These are phyloP conservation scores for Trichophyton mentagrophytes DNA, from an alignment of 2,329 filamentous ascomycete genomes.

Conservation along the genomic window DNA sequence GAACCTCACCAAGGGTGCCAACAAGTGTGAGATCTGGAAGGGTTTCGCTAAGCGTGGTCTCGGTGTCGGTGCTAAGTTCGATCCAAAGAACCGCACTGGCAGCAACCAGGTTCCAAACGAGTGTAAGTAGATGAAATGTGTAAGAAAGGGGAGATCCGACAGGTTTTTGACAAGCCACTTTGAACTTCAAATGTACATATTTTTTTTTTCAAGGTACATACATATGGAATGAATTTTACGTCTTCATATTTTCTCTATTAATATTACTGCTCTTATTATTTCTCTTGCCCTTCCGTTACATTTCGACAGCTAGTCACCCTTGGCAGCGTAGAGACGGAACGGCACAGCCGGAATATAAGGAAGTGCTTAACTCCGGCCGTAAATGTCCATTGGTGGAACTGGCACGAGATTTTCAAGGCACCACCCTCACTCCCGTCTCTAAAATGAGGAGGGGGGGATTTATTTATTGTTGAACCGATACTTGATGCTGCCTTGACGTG, in stretches of 20 bases:
- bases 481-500: background rate
- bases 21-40: conserved; percentile 12
- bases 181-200: background rate
- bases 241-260: background rate
- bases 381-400: background rate
- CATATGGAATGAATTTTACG: background rate
- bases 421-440: background rate
- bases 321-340: background rate
- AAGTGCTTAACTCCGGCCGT: background rate
- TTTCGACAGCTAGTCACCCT: background rate
- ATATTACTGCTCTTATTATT: background rate
- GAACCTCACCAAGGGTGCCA: conserved; percentile 9
- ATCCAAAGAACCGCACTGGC: background rate
- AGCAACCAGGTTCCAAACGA: background rate
- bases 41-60: conserved; percentile 11
- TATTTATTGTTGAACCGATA: background rate
- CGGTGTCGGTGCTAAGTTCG: background rate
- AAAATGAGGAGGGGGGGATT: background rate
- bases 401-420: background rate
- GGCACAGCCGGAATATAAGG: background rate
- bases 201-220: background rate
- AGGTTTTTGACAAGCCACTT: background rate
- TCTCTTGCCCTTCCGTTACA: too few relatives aligned
- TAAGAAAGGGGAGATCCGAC: too few relatives aligned
- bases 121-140: background rate